Evolutionary conservation across 192 early-diverging fungal species (phyloP), one percentile per base, ranked within the genome.

Genomic region (Entomortierella parvispora): DNA sequence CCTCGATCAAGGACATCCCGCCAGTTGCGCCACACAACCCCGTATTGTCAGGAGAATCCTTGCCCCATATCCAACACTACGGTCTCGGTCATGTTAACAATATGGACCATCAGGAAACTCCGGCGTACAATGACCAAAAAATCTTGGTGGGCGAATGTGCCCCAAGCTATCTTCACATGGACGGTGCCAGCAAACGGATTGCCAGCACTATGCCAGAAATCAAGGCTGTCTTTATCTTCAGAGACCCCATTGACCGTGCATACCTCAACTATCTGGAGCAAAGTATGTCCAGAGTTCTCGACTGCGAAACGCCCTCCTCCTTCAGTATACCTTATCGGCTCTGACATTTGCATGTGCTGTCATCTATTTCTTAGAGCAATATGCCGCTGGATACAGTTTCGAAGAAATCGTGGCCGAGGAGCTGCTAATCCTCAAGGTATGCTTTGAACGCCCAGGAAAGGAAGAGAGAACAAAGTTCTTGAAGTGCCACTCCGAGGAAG

Each of bases 181-280:
- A 77, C 26, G 74, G 74, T 2, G 74, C 82, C 6, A 82, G 82
- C 22, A 80, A 71, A 40, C 71, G 84, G 47, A 83, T 85, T 28
- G 76, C 70, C 3, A 78, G 71, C 40, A 85, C 76, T 29, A 68
- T 85, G 54, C 84, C 84, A 2, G 74, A 85, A 49, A 70, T 81
- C 63, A 85, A 85, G 68, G 79, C 74, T 17, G 80, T 85, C 10
- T 85, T 85, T 37, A 72, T 85, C 34, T 79, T 85, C 15, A 69
- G 84, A 9, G 84, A 85, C 40, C 84, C 84, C 5, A 85, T 85
- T 32, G 80, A 81, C 26, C 80, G 84, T n/a, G 84, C 84, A 7
- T 85, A 83, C 32, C 75, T 82, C 49, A 82, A 85, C 40, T 85
- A 81, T 33, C 59, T 85, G 47, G 74, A 77, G 52, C 74, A 77